Evolutionary conservation across 2,329 filamentous ascomycete genomes (phyloP), one percentile per base, ranked within the genome.

Genomic region (Diplocarpon rosae): DNA sequence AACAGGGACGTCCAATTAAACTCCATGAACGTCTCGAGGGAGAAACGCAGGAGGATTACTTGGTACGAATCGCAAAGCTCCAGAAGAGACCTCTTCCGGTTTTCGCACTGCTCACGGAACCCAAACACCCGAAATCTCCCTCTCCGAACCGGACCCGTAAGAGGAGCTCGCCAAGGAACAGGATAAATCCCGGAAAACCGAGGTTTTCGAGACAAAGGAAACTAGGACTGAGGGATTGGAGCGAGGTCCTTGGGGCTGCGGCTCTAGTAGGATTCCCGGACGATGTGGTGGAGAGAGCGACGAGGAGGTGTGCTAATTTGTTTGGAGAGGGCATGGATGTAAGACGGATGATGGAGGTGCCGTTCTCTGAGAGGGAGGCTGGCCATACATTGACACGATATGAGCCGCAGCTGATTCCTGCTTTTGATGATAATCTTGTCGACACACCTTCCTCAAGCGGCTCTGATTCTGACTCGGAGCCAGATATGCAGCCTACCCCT

Each of bases 241-340:
- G 79, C 53, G 85, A 94, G 53, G 75, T 95, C 1, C 65, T 95
- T 24, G 85, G 85, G 0, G 71, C 87, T 1, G 90, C 90, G 2
- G 74, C 85, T 0, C 65, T 93, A 39, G 75, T 75, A 1, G 86
- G 84, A 0, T 89, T 88, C 63, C 68, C 83, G 1, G 63, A 69
- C 0, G 62, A 67, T 1, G 82, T 79, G 1, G 64, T 95, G 11
- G 73, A 78, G 42, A 75, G 85, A 27, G 75, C 87, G 0, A 75
- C 83, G 1, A 71, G 79, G 57, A 75, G 90, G 39, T 96, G 89
- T 57, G 76, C 83, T 2, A 68, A 75, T 37, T 66, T 95, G 0
- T 95, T 95, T 55, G 74, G 72, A 0, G 76, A 92, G 63, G 68
- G 73, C 17, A 87, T 92, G 75, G 65, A 68, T 2, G 66, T 39